Evolutionary conservation across 345 rosid genomes (phyloP), one percentile per base, ranked within the genome.

Genomic region (Acer campestre): DNA sequence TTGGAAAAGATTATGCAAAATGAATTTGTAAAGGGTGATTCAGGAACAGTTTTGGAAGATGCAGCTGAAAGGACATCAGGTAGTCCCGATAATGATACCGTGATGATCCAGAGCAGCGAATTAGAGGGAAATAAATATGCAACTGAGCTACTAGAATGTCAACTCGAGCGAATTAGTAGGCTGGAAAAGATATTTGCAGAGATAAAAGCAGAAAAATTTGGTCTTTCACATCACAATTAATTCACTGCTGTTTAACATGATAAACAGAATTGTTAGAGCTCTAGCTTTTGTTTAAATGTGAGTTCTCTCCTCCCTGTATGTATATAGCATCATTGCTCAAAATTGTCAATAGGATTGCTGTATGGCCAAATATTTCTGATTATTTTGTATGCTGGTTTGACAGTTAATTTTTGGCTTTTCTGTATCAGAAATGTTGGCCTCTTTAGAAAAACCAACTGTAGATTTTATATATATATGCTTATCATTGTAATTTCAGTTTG

Each of bases 111-210:
- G 53, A 20, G 10, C 10, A 59, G 22, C 55, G 68, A 61, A 59
- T 27, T 25, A 61, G 44, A 8, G 23, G 74, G 72, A 20, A 38
- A 20, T 48, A 40, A 46, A 7, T 13, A 63, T 31, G 29, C 58
- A 9, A 2, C 16, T 42, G 71, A 42, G 48, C 20, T 53, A 18
- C 17, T 20, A 2, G 70, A 18, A 42, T 38, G 42, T 4, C 25
- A 40, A 40, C 0, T 42, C 22, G 51, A 67, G n/a, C 51, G 25
- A 22, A 23, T 61, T 61, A 61, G 23, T 25, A 42, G 56, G 38
- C 58, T 73, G 8, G 76, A 61, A 23, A 61, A 9, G 42, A 59
- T 61, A 3, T 6, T 73, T 61, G 68, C 76, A 59, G 14, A 42
- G 55, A 23, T 61, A 44, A 73, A 61, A 73, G 68, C 23, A 42